Percentiles rank a stretch among this genome's conserved stretches.
Conservation (phyloP, 1,139 yeast species). For the Magnusiomyces ingens region DNA sequence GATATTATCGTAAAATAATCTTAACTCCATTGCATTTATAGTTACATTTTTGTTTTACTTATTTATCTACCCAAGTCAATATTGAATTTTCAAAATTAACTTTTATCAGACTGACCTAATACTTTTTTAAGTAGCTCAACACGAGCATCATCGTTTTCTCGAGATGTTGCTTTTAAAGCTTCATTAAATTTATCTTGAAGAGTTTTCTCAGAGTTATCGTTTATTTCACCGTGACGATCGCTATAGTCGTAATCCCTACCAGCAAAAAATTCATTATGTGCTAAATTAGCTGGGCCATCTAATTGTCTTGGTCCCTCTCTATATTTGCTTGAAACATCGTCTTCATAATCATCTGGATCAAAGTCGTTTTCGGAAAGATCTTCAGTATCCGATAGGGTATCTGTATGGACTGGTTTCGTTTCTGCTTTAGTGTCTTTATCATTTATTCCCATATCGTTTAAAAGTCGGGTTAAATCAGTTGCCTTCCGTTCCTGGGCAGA, state of each 20-base stretch:
- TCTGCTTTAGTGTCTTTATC: conserved; percentile 8
- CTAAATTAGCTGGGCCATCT: not conserved
- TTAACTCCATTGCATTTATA: too few relatives aligned
- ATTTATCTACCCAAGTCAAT: not conserved
- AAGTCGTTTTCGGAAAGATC: conserved; percentile 36
- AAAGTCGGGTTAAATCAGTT: conserved; percentile 59
- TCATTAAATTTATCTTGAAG: conserved; percentile 65
- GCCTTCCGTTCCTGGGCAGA: conserved; percentile 69
- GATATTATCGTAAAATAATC: too few relatives aligned
- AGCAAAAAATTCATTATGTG: conserved; percentile 12
- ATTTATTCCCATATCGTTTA: conserved; percentile 71
- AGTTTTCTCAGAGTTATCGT: conserved; percentile 43
- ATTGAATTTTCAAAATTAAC: not conserved
- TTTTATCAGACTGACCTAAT: conserved; percentile 1
- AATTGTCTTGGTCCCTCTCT: conserved; percentile 9
- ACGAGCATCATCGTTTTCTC: conserved; percentile 17
- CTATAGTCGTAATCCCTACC: conserved; percentile 72
- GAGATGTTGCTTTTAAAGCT: conserved; percentile 36
- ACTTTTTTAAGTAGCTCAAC: conserved; percentile 9
- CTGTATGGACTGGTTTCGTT: conserved; percentile 32
- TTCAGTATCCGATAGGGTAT: conserved; percentile 66
- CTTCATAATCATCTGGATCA: conserved; percentile 41
- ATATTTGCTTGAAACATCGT: conserved; percentile 30
- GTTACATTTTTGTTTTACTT: too few relatives aligned
- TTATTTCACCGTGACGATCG: conserved; percentile 53